These are phyloP conservation scores for Sporothrix variecibatus DNA, from an alignment of 2,329 filamentous ascomycete species.

Conservation along the genomic window DNA sequence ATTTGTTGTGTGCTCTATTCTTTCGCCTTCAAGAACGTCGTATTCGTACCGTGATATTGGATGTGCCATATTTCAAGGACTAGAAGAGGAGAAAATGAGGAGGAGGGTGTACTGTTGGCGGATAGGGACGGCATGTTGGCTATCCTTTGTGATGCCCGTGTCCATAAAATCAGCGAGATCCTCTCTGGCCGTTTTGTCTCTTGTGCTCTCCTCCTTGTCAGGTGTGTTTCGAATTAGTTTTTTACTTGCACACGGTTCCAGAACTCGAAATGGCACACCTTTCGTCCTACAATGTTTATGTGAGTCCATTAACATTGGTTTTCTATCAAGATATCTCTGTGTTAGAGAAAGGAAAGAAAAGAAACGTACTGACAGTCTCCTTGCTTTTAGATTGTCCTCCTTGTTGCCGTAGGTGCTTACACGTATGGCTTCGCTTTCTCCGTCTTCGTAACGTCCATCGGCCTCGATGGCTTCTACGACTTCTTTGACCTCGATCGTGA, in stretches of 20 bases:
- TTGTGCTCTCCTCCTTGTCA: background rate
- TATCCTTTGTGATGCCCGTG: background rate
- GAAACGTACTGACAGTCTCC: background rate
- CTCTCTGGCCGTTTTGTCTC: background rate
- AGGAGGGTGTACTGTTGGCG: no score
- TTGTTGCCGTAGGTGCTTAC: background rate
- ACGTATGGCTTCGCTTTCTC: background rate
- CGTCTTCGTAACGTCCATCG: conserved; percentile 14
- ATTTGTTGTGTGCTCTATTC: background rate
- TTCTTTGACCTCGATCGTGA: conserved; percentile 3
- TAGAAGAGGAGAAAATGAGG: background rate
- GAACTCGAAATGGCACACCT: background rate
- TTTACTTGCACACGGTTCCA: background rate
- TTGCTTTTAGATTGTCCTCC: background rate
- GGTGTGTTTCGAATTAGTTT: background rate
- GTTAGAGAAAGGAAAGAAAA: background rate
- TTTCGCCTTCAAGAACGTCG: background rate
- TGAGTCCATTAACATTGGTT: background rate
- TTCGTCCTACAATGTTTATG: background rate
- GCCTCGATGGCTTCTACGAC: background rate
- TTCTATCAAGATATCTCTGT: no score
- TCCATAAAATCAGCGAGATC: background rate
- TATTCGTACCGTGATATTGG: background rate
- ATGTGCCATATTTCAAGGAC: background rate
- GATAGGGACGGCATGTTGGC: background rate